Base-by-base conservation (phyloP, 306 rosid species). In the Lathyrus tuberosus region DNA sequence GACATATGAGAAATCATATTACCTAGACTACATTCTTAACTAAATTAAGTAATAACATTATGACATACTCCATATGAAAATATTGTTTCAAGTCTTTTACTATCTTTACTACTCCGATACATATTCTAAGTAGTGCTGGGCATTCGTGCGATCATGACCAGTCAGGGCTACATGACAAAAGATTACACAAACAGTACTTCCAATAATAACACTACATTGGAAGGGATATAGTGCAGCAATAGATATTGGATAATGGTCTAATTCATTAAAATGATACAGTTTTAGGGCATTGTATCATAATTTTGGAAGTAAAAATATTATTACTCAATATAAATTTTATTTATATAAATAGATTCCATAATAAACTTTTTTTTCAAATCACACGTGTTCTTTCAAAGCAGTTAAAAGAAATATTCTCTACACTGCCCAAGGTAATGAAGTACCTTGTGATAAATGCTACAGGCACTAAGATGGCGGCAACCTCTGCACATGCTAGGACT, bases 381-480 rank as follows among this genome's bases (percentile, higher is more conserved):
- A 38, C 54, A 24, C 42, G 38, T 13, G 56, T 33, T 51, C 57
- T 61, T 63, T 42, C 47, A 76, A 35, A 49, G 67, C 17, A 67
- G 65, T 49, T 28, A 63, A 54, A 16, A 65, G 65, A 52, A 30
- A 10, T 41, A 42, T 48, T 1, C 6, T 30, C 43, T 66, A 60
- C 61, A 53, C 68, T 17, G 15, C 40, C 60, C 15, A 58, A 37
- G 68, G 40, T 66, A 62, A 67, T 76, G 17, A 59, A 51, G 79
- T 86, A 92, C 97, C 98, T 93, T 93, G 54, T 93, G 96, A 84
- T 86, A 93, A 77, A 86, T 81, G 81, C 85, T 85, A 74, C 98
- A 93, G 47, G 81, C 91, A 82, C 75, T 79, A 73, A 90, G 92
- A 90, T 93, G 98, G 73, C 97, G 96, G 66, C 98, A 93, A 60